A percentile compares a stretch with the other conserved stretches of the same genome.
Evolutionary conservation across 805 yeast species (phyloP).

Genomic region (Myxozyma neglecta): DNA sequence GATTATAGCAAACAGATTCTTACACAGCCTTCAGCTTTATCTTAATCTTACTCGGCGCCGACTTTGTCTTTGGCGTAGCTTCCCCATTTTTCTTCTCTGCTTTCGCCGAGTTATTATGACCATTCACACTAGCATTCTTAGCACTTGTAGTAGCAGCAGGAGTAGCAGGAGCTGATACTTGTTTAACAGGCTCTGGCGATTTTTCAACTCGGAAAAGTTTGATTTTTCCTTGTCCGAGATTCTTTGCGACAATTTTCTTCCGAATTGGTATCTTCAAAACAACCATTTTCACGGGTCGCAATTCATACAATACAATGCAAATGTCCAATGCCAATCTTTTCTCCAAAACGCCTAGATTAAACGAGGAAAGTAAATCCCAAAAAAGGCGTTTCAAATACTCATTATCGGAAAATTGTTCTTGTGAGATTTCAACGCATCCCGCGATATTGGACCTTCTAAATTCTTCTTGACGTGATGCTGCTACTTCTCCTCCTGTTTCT

Average conservation of each 20-base stretch:
- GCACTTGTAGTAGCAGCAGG: neutral
- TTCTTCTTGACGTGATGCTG: slow-evolving; percentile 59
- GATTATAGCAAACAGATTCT: neutral
- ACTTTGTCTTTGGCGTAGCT: neutral
- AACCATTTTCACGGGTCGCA: slow-evolving; percentile 62
- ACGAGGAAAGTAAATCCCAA: slow-evolving; percentile 65
- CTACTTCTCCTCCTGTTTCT: slow-evolving; percentile 48
- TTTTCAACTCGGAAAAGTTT: slow-evolving; percentile 41
- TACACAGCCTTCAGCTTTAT: slow-evolving; percentile 3
- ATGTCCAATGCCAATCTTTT: slow-evolving; percentile 64
- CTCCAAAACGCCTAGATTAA: slow-evolving; percentile 59
- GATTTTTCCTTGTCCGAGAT: slow-evolving; percentile 55
- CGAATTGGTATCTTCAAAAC: slow-evolving; percentile 61
- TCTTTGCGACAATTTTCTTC: slow-evolving; percentile 61
- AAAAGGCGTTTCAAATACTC: slow-evolving; percentile 57
- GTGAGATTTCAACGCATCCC: slow-evolving; percentile 64
- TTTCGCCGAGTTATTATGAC: too few relatives aligned
- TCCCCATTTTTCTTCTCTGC: neutral
- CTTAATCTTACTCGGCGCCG: slow-evolving; percentile 6
- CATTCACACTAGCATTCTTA: too few relatives aligned
- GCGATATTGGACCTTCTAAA: slow-evolving; percentile 62
- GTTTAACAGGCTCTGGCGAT: neutral
- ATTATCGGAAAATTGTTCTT: slow-evolving; percentile 56
- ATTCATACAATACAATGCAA: slow-evolving; percentile 62
- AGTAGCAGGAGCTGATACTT: neutral